Evolutionary conservation across 2,329 filamentous ascomycete species (phyloP), one percentile per base, ranked within the genome.

Genomic region (Lojkania enalia): DNA sequence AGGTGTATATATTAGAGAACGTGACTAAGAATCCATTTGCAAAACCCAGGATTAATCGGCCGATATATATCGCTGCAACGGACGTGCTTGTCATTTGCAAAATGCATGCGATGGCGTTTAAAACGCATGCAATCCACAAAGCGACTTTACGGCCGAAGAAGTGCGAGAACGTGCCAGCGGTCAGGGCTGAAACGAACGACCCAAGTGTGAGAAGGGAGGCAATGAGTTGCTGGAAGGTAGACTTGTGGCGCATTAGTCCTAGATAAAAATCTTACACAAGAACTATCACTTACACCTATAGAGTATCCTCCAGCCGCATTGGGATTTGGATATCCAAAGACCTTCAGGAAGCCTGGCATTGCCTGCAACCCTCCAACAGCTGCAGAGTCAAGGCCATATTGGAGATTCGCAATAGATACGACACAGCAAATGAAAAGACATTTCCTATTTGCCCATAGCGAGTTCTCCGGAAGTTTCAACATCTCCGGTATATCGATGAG

Each of bases 131-230:
- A 0, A 72, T 55, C 74, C 76, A 78, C 2, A 80, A 64, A 0
- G 71, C 76, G 0, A 62, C 58, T 27, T 66, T 70, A 42, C 77
- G 74, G 20, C 77, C 76, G 33, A 77, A 75, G 50, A 70, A 75
- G 44, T 71, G 62, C 4, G 74, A 73, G 49, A 79, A 78, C 1
- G 68, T 53, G 5, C 76, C 76, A 2, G 76, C 74, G 6, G 73
- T 60, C 4, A 78, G 69, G 1, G 76, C 76, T 4, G 74, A 77
- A 13, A 78, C 42, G 51, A 79, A 78, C 2, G 75, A 72, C 1
- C 77, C 77, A 2, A 80, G 64, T 5, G 74, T 79, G 20, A 80
- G 64, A 11, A 80, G 66, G 1, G 75, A 79, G n/a, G 72, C 72
- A 51, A 80, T 79, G 2, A 80, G 69, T 50, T 76, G 74, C 49